These are phyloP conservation scores for Boechera stricta DNA, from an alignment of 345 rosid species.

Conservation along the genomic window DNA sequence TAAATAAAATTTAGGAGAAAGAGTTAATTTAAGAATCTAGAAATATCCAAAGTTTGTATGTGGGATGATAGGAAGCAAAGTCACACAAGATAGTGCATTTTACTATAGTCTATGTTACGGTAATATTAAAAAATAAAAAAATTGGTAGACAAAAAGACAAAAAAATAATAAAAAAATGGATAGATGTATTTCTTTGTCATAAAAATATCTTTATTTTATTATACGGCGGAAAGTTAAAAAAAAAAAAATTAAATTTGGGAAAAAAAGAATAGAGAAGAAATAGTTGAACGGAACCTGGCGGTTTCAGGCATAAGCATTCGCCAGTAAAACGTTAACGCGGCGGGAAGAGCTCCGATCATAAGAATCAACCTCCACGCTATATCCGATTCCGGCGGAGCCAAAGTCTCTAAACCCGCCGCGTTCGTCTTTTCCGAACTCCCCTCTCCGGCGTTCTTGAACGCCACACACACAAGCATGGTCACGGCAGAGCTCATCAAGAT, in stretches of 20 bases:
- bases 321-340: constrained; percentile 79
- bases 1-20: background rate
- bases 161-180: no score
- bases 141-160: no score
- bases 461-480: constrained; percentile 54
- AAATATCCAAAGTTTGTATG: constrained; percentile 13
- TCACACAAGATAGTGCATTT: constrained; percentile 33
- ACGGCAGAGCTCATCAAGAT: constrained; percentile 62
- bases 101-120: background rate
- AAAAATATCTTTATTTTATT: no score
- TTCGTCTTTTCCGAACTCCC: background rate
- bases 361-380: constrained; percentile 75
- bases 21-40: background rate
- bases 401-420: constrained; percentile 14
- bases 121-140: background rate
- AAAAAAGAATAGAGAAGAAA: background rate
- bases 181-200: no score
- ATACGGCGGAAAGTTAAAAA: background rate
- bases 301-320: constrained; percentile 92
- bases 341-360: constrained; percentile 78
- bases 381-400: constrained; percentile 60
- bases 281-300: constrained; percentile 56
- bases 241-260: background rate
- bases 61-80: constrained; percentile 36
- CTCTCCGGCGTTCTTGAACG: constrained; percentile 43